Evolutionary conservation across 371 early-diverging fungal genomes (phyloP).

Genomic region (Mucor saturninus): DNA sequence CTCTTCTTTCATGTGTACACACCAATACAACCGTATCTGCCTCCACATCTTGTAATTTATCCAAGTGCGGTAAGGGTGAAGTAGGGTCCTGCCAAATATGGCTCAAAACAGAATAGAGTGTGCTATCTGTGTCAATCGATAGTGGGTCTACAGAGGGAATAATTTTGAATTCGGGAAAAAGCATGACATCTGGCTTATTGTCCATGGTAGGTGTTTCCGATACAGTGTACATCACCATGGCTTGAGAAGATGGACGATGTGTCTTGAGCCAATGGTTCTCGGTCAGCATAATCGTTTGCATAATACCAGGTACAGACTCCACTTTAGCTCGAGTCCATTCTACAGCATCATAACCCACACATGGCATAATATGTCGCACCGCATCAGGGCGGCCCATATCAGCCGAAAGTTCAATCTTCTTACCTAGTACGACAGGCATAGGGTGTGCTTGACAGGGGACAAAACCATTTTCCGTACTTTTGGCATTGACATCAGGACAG

Average conservation of each 20-base stretch:
- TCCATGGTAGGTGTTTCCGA: constrained; percentile 27
- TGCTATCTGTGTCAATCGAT: constrained; percentile 1
- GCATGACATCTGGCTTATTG: constrained; percentile 28
- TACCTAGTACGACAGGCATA: constrained; percentile 45
- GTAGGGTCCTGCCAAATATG: constrained; percentile 35
- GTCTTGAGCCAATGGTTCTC: constrained; percentile 20
- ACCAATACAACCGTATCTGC: constrained; percentile 47
- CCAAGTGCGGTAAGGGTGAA: constrained; percentile 6
- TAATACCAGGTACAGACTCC: constrained; percentile 33
- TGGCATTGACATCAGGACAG: constrained; percentile 32
- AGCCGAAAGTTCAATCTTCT: constrained; percentile 45
- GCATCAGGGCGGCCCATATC: constrained; percentile 25
- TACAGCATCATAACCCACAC: constrained; percentile 42
- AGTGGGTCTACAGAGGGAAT: constrained; percentile 20
- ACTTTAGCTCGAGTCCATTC: constrained; percentile 55
- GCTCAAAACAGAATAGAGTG: constrained; percentile 25
- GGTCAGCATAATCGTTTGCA: constrained; percentile 14
- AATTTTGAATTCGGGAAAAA: constrained; percentile 49
- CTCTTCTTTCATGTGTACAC: constrained; percentile 50
- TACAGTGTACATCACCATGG: constrained; percentile 29
- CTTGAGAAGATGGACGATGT: neutral
- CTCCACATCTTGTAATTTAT: constrained; percentile 21
- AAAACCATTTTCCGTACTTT: constrained; percentile 36
- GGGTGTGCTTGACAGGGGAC: constrained; percentile 50
- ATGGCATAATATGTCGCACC: constrained; percentile 46